phyloP scores from a whole-genome alignment of 2,329 filamentous ascomycete species.

The Sporothrix brunneoviolacea region DNA sequence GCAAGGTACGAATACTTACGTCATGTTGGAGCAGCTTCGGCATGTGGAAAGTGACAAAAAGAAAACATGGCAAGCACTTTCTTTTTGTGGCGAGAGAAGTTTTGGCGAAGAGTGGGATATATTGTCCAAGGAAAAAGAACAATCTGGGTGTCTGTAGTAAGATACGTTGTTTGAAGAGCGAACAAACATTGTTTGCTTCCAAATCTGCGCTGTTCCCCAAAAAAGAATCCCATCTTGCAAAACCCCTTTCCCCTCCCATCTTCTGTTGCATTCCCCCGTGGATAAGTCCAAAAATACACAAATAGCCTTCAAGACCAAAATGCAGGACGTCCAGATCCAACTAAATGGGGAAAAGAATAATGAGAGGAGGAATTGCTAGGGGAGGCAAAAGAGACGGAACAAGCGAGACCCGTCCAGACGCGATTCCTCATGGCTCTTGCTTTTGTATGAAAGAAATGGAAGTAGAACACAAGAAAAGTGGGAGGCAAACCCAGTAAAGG shows the following conservation, averaged over 20 bases:
- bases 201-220: neutral
- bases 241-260: neutral
- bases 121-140: conserved; percentile 12
- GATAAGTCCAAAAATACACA: conserved; percentile 6
- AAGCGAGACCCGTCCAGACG: neutral
- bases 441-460: neutral
- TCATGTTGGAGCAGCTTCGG: too few species aligned
- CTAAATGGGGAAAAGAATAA: neutral
- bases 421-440: conserved; percentile 5
- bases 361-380: neutral
- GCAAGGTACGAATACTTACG: too few species aligned
- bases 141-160: conserved; percentile 8
- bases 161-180: conserved; percentile 3
- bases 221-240: neutral
- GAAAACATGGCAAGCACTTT: neutral
- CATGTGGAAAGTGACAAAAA: neutral
- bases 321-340: conserved; percentile 9
- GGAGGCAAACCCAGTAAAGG: neutral
- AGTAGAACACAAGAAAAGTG: conserved; percentile 6
- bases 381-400: neutral
- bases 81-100: neutral
- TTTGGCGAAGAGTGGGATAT: conserved; percentile 14
- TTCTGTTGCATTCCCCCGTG: neutral
- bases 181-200: neutral
- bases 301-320: conserved; percentile 5